These are phyloP conservation scores for Sambucus nigra DNA, from an alignment of 129 eudicot species.

Conservation along the genomic window DNA sequence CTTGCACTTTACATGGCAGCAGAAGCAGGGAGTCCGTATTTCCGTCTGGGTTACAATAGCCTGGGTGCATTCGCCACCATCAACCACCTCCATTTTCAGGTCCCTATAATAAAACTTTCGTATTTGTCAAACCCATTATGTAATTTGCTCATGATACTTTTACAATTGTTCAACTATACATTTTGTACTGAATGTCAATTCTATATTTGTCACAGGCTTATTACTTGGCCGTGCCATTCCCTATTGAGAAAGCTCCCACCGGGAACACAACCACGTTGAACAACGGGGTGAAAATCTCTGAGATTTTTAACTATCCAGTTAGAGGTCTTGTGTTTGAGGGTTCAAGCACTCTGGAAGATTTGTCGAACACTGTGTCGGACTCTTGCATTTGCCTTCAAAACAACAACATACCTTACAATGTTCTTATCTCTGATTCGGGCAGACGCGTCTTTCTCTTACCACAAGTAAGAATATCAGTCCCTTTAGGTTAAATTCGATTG, in stretches of 20 bases:
- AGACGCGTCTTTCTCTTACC: conserved; percentile 80
- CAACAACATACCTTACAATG: conserved; percentile 86
- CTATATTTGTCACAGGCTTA: conserved; percentile 48
- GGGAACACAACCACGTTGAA: conserved; percentile 46
- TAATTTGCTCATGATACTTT: not conserved
- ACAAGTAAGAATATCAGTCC: conserved; percentile 41
- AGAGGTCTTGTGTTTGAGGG: conserved; percentile 91
- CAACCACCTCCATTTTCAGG: conserved; percentile 98
- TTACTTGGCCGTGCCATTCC: conserved; percentile 71
- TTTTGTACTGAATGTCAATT: not conserved
- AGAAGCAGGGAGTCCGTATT: conserved; percentile 90
- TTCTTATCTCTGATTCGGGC: conserved; percentile 81
- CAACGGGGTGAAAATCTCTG: conserved; percentile 57
- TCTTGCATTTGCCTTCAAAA: conserved; percentile 92
- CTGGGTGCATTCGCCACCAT: conserved; percentile 99
- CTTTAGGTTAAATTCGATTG: too few relatives aligned
- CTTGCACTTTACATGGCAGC: conserved; percentile 96
- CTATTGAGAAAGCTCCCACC: conserved; percentile 83
- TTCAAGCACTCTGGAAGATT: conserved; percentile 51
- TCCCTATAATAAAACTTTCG: conserved; percentile 9
- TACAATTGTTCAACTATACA: not conserved
- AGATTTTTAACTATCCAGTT: conserved; percentile 69
- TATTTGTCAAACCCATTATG: not conserved
- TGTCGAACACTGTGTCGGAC: conserved; percentile 67
- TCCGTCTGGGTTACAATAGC: conserved; percentile 95